phyloP scores from a whole-genome alignment of 106 monocot species.

The Platanthera zijinensis region DNA sequence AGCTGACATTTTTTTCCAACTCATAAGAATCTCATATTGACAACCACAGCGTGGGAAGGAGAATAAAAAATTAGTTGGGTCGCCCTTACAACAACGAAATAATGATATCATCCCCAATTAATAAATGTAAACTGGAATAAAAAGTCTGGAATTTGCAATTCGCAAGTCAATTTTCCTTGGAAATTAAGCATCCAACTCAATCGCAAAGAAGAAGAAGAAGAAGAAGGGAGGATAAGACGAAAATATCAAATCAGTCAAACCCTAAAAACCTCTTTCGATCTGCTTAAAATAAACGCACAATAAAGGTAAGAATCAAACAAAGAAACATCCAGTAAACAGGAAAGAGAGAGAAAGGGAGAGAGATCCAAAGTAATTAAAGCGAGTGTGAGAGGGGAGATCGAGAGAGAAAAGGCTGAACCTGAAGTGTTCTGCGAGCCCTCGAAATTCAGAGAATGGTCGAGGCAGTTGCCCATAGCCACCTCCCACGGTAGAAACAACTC shows the following conservation, averaged over 20 bases:
- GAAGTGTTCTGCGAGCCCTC: slow-evolving; percentile 29
- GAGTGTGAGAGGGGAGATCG: neutral
- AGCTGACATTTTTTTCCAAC: neutral
- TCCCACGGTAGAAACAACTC: neutral
- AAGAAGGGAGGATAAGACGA: neutral
- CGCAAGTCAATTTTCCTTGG: too few species aligned
- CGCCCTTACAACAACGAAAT: neutral
- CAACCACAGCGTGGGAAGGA: neutral
- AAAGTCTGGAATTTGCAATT: too few species aligned
- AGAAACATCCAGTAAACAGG: neutral
- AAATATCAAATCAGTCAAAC: neutral
- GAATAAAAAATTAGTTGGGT: neutral
- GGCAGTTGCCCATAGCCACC: slow-evolving; percentile 63
- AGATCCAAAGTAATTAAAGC: neutral
- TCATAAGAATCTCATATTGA: neutral
- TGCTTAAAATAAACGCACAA: neutral
- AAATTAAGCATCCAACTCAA: too few species aligned
- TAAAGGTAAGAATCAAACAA: neutral
- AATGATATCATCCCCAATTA: neutral
- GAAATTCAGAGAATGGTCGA: slow-evolving; percentile 27
- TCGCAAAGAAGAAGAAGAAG: neutral
- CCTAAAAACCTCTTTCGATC: neutral
- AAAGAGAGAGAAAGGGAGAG: neutral
- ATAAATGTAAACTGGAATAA: too few species aligned
- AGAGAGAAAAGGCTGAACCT: slow-evolving; percentile 11